These are phyloP conservation scores for Knoxdaviesia proteae DNA, from an alignment of 2,329 filamentous ascomycete genomes.

Conservation along the genomic window DNA sequence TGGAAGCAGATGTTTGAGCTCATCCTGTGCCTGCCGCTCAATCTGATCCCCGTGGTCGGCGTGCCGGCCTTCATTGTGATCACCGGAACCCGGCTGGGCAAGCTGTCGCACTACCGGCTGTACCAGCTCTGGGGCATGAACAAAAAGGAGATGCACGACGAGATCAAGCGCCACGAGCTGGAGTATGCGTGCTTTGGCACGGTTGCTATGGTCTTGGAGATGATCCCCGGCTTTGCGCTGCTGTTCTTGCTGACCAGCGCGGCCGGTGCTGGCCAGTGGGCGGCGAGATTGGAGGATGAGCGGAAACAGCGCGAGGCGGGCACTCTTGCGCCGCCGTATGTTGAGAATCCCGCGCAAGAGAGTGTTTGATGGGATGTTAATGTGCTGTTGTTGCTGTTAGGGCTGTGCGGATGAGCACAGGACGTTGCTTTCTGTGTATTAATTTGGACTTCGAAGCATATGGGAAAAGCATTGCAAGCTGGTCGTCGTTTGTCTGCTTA, in stretches of 20 bases:
- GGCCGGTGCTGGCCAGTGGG: slow-evolving; percentile 72
- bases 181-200: slow-evolving; percentile 91
- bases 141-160: slow-evolving; percentile 52
- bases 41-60: slow-evolving; percentile 67
- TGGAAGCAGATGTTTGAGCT: slow-evolving; percentile 80
- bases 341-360: not conserved
- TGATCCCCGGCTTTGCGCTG: slow-evolving; percentile 84
- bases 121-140: slow-evolving; percentile 59
- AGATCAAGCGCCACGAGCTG: slow-evolving; percentile 46
- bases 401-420: no score
- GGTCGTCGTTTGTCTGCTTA: no score
- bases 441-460: no score
- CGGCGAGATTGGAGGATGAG: slow-evolving; percentile 51
- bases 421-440: no score
- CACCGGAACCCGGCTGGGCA: slow-evolving; percentile 72
- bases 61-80: slow-evolving; percentile 71
- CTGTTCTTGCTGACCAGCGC: slow-evolving; percentile 81
- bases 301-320: slow-evolving; percentile 9
- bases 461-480: no score
- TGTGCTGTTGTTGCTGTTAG: no score
- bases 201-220: slow-evolving; percentile 60
- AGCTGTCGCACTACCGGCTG: slow-evolving; percentile 79
- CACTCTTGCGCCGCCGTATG: not conserved
- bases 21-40: slow-evolving; percentile 58
- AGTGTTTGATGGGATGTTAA: no score